Evolutionary conservation across 768 basidiomycete species (phyloP), one percentile per base, ranked within the genome.

Genomic region (Panaeolus papilionaceus): DNA sequence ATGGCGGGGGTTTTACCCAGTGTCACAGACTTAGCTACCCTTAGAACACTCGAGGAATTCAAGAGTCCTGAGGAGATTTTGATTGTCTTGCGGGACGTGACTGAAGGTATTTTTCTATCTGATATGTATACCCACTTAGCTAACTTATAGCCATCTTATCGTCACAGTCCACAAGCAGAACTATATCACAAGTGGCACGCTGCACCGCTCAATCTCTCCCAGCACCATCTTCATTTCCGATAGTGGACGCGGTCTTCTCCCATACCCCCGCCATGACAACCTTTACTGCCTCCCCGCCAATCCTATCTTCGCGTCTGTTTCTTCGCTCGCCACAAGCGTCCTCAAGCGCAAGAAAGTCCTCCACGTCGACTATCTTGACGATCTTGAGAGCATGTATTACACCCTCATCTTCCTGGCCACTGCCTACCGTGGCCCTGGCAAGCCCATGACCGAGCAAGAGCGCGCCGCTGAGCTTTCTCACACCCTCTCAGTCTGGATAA

Each of bases 351-450:
- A 37, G 37, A 39, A 26, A 2, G 42, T n/a, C 62, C 38, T 49
- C 26, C 42, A 61, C 39, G 16, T 67, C 11, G 69, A 70, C 28
- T 70, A 70, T 16, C 51, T 68, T 49, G 69, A 70, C 42, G 69
- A 70, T 38, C 51, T 70, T 0, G 69, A 70, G 40, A 67, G 66
- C 8, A 66, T 70, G 33, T 70, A 64, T 38, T 70, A 70, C 37
- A 65, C 66, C 16, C 14, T 68, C 14, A 38, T 63, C 18, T 70
- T 62, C 49, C 38, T 70, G 39, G 63, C 54, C 51, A 65, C 45
- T 49, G 38, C 64, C 18, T 67, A 65, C 39, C 38, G 44, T 20
- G 42, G 63, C 20, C 26, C 23, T 10, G 51, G 40, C 3, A 26
- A 42, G n/a, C 64, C 67, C 4, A 42, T 47, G 45, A 14, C 45